Base-by-base conservation (phyloP, 1,139 yeast species). In the Saccharomyces pastorianus region DNA sequence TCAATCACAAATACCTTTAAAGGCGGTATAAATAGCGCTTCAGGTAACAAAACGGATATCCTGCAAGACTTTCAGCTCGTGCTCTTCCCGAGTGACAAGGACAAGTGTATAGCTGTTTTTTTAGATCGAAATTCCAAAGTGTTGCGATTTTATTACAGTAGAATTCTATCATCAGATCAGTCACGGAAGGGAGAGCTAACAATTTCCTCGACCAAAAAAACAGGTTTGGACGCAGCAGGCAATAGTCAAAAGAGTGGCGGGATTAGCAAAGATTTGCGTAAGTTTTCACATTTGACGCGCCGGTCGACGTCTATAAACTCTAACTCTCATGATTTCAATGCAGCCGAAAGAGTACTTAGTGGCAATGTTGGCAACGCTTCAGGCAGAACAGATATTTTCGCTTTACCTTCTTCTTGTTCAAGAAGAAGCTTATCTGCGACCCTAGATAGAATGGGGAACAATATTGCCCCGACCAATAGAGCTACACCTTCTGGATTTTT, bases 101-200 rank as follows among this genome's bases (percentile, higher is more conserved):
- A 60, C 2, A 55, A 56, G 25, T 58, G 58, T n/a, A 63, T 67
- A 28, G 57, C 68, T 9, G 65, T 64, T 1, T 52, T 66, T 7
- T 61, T 53, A 32, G 64, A 66, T 46, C 52, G 51, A 9, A 17
- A 46, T 4, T 53, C 56, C 4, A 55, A 57, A 47, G 52, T 52
- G n/a, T 46, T 67, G n/a, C 54, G 57, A n/a, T 65, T 68, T 41
- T 66, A 61, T 56, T 63, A 64, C 48, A 61, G 68, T 5, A 62
- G 61, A 50, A 50, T 66, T 38, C 7, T 38, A 20, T 38, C 44
- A 38, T 38, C 44, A 38, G 44, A 9, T 49, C 60, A 20, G 52
- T 54, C 17, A 26, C 54, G 14, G 53, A 49, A 25, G 25, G 25
- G 29, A 51, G 31, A 9, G 42, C 41, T 34, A 48, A 51, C 28